Percentiles rank a stretch among this genome's conserved stretches.
Evolutionary conservation across 2,329 filamentous ascomycete species (phyloP).

Genomic region (Fusarium multiceps): DNA sequence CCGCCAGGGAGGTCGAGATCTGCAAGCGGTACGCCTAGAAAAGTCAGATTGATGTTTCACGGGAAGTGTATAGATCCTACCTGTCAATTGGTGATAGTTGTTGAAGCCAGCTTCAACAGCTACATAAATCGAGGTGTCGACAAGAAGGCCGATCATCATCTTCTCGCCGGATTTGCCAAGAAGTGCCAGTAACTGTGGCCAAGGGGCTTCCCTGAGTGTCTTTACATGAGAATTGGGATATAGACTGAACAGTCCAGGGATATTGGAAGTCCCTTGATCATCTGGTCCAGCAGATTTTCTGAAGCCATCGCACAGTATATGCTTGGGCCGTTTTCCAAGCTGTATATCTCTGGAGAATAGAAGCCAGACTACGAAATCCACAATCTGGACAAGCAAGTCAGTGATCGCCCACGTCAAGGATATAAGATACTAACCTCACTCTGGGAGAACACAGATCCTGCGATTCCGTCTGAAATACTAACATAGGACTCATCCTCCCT

Average conservation of each 20-base stretch:
- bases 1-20: conserved; percentile 53
- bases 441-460: conserved; percentile 65
- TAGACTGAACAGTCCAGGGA: conserved; percentile 73
- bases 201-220: conserved; percentile 74
- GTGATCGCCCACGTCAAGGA: conserved; percentile 6
- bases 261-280: conserved; percentile 52
- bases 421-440: conserved; percentile 64
- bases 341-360: conserved; percentile 72
- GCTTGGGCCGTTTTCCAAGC: conserved; percentile 66
- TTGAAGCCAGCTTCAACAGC: conserved; percentile 67
- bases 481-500: conserved; percentile 67
- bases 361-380: conserved; percentile 81
- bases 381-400: conserved; percentile 64
- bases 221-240: conserved; percentile 78
- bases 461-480: conserved; percentile 61
- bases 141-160: conserved; percentile 80
- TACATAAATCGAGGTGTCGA: conserved; percentile 82
- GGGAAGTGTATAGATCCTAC: conserved; percentile 56
- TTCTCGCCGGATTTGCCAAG: conserved; percentile 80
- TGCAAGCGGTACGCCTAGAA: conserved; percentile 62
- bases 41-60: background rate
- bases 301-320: conserved; percentile 88
- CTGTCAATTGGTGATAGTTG: conserved; percentile 84
- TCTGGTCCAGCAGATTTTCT: conserved; percentile 59
- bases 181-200: conserved; percentile 79